These are phyloP conservation scores for Vitis cinerea DNA, from an alignment of 164 flowering plant genomes.

Conservation along the genomic window DNA sequence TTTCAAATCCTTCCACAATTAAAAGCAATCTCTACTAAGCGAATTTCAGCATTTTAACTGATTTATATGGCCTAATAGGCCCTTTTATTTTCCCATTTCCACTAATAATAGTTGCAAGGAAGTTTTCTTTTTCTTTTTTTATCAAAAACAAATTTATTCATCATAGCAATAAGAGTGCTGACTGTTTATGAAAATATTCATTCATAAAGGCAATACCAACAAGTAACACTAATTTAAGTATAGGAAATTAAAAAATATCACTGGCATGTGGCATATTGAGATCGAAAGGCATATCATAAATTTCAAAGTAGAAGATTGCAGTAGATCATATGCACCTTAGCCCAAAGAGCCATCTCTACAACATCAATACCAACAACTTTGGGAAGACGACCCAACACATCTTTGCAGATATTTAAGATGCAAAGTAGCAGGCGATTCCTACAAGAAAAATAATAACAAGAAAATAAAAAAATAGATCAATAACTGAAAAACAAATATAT, in stretches of 20 bases:
- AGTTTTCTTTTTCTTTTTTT: no score
- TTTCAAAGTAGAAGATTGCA: conserved; percentile 1
- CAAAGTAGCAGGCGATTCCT: conserved; percentile 90
- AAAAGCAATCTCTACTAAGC: no score
- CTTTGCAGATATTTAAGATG: conserved; percentile 83
- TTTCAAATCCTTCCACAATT: no score
- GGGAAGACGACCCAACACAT: conserved; percentile 80
- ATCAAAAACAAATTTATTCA: no score
- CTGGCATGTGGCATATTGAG: neutral
- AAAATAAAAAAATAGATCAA: conserved; percentile 3
- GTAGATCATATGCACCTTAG: conserved; percentile 60
- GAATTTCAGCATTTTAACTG: no score
- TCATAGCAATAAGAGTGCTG: no score
- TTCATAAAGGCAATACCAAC: no score
- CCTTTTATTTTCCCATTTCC: no score
- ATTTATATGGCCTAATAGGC: no score
- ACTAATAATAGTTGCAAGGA: no score
- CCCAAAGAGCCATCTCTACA: conserved; percentile 99
- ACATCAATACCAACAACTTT: conserved; percentile 98
- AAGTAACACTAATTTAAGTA: no score
- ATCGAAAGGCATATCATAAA: neutral
- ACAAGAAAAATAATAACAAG: conserved; percentile 17
- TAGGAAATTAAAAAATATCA: neutral
- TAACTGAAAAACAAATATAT: neutral
- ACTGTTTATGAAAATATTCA: no score